Base-by-base conservation (phyloP, 139 green algal genomes). In the Penium margaritaceum region DNA sequence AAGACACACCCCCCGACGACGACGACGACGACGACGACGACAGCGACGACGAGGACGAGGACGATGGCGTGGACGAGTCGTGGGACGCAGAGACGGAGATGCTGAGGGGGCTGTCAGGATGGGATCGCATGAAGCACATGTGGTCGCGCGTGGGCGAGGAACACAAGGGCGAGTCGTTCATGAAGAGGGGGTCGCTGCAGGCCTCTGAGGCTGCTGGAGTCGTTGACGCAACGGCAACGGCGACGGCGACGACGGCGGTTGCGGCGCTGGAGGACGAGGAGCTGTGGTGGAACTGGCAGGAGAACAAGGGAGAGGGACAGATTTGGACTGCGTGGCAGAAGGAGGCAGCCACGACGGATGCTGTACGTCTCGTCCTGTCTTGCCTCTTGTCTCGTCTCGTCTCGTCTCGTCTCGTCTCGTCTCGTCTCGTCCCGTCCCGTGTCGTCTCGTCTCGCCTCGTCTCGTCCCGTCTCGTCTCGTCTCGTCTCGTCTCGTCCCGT, bases 271-370 rank as follows among this genome's bases (percentile, higher is more conserved):
- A 29, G 1, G 17, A 44, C 1, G 58, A 66, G 58, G 58, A 66
- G 58, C 24, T 66, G 58, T 66, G 58, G 58, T 66, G 58, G 58
- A 66, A 66, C 58, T 66, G 58, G 58, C n/a, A 21, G 58, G 24
- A 39, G 32, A 39, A 38, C 30, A 29, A 39, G 15, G 58, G 33
- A 19, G 58, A 38, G n/a, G 24, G 36, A 19, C 58, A 39, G 32
- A 38, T 39, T 29, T 66, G 58, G 58, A 66, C 32, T 7, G 58
- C 58, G 27, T 66, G 58, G 58, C 58, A 66, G 32, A 66, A 66
- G 58, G 32, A 39, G 32, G 30, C 33, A 24, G 58, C 32, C 58
- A 39, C 32, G 27, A 39, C 58, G 19, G 58, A 66, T n/a, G 33
- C 32, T 19, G 58, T 66, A 29, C 9, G 24, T 36, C 33, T 44